A percentile compares a stretch with the other conserved stretches of the same genome.
phyloP scores from a whole-genome alignment of 306 rosid species.

The Gastrolobium villosum region DNA sequence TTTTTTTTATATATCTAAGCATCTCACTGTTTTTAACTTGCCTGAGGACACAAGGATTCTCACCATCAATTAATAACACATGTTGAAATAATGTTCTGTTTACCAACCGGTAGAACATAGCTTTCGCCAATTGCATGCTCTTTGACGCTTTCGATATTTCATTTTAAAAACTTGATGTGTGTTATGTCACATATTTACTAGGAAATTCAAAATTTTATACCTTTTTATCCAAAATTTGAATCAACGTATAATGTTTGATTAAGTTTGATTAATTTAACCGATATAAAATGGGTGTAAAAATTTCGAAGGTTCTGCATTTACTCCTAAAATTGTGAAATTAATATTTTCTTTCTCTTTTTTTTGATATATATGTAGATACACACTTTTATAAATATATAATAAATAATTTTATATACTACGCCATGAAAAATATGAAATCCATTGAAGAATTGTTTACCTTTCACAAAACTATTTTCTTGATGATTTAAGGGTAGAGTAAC shows the following conservation, averaged over 20 bases:
- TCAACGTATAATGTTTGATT: too few relatives aligned
- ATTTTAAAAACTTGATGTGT: background rate
- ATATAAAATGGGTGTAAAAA: too few relatives aligned
- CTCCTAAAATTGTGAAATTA: too few relatives aligned
- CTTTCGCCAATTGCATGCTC: conserved; percentile 9
- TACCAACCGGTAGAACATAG: conserved; percentile 27
- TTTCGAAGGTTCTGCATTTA: too few relatives aligned
- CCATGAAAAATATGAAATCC: too few relatives aligned
- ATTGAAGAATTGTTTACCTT: background rate
- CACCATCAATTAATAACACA: background rate
- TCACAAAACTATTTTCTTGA: background rate
- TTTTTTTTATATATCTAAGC: too few relatives aligned
- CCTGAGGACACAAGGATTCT: background rate
- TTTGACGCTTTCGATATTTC: background rate
- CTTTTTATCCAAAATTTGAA: too few relatives aligned
- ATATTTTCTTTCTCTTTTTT: too few relatives aligned
- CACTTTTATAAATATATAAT: too few relatives aligned
- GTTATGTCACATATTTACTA: conserved; percentile 3
- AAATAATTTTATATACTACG: too few relatives aligned
- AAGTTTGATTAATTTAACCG: too few relatives aligned
- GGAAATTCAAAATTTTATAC: background rate
- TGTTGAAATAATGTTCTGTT: conserved; percentile 1
- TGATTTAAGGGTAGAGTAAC: background rate
- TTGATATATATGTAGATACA: too few relatives aligned
- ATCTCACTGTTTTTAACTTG: conserved; percentile 26